Base-by-base conservation (phyloP, 768 basidiomycete species). In the Udeniomyces megalosporus region DNA sequence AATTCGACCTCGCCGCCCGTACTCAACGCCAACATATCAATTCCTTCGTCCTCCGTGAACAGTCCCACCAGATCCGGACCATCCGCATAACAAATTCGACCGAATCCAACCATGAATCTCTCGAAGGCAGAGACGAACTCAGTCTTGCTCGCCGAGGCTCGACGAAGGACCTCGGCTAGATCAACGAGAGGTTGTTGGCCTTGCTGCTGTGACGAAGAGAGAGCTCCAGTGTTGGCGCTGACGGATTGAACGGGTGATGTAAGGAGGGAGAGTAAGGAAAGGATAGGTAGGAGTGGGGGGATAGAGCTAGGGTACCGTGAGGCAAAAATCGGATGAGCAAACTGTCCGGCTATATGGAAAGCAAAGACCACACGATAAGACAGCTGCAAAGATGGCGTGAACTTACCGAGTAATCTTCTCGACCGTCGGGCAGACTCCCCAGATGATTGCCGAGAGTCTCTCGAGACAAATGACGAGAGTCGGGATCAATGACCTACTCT, bases 111-210 rank as follows among this genome's bases (percentile, higher is more conserved):
- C 8, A 71, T 67, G 53, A 71, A 70, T 11, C 68, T n/a, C 42
- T 70, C 68, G 49, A 68, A 69, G 1, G 70, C 32, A 1, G 69
- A 70, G 32, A 68, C 68, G 59, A 71, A 71, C 32, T 71, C 72
- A 44, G 35, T 22, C 61, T 64, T 26, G 63, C 66, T 34, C 29
- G 54, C 22, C 38, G 49, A 49, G 2, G 65, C 66, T 2, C 34
- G 20, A 35, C 51, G 46, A 0, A 71, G 24, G 34, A 66, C 50
- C 8, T 60, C 66, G 8, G 59, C 48, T 4, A 71, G 56, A 49
- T 70, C 64, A 22, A 71, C 31, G 17, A 42, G 38, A 17, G 38
- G 38, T 42, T 42, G 38, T 17, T 47, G 55, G 26, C 56, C 49
- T 1, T 28, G 68, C 63, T 58, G 54, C 57, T 53, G 63, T 60